Conservation (phyloP, 345 rosid genomes). For the Lumnitzera racemosa region DNA sequence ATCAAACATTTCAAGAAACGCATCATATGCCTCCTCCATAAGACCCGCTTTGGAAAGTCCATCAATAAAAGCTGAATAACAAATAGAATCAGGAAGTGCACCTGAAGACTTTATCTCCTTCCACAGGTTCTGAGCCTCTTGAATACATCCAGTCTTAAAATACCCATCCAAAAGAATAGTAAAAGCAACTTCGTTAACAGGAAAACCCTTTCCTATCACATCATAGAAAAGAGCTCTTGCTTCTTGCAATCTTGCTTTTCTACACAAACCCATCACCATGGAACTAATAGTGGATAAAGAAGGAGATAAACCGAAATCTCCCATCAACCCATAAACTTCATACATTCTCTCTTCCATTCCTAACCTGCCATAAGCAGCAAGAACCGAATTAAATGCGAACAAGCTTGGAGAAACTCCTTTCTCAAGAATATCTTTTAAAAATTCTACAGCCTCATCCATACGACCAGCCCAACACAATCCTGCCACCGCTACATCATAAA, state of each 20-base stretch:
- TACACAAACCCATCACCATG: constrained; percentile 56
- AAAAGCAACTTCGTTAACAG: constrained; percentile 42
- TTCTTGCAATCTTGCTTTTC: constrained; percentile 39
- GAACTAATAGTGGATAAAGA: constrained; percentile 61
- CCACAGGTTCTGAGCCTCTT: constrained; percentile 55
- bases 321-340: constrained; percentile 40
- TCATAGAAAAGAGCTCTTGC: constrained; percentile 41
- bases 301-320: constrained; percentile 35
- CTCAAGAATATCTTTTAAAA: constrained; percentile 43
- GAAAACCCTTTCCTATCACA: constrained; percentile 46
- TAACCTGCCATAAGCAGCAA: constrained; percentile 52
- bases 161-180: constrained; percentile 64
- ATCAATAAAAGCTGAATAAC: constrained; percentile 58
- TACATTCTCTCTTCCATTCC: constrained; percentile 43
- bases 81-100: constrained; percentile 47
- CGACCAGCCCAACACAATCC: constrained; percentile 62
- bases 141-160: constrained; percentile 38
- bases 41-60: constrained; percentile 58
- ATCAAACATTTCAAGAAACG: constrained; percentile 46
- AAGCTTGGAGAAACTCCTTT: constrained; percentile 47
- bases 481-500: constrained; percentile 44
- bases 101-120: constrained; percentile 47
- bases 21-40: constrained; percentile 48
- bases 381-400: constrained; percentile 56
- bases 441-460: constrained; percentile 41